phyloP scores from a whole-genome alignment of 129 eudicot genomes.

The Flaveria linearis region DNA sequence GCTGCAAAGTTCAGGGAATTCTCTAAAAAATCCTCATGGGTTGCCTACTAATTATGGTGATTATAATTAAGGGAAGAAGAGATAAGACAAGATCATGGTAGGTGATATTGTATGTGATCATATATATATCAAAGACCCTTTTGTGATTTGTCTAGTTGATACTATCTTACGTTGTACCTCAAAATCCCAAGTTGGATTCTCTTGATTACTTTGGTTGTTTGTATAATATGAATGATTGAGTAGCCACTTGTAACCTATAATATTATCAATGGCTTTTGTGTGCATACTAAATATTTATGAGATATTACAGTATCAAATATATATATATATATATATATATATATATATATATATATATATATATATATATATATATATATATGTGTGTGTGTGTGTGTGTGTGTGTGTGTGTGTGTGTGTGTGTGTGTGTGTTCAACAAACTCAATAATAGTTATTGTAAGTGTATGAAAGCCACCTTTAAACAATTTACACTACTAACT shows the following conservation, averaged over 20 bases:
- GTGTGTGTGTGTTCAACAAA: no score
- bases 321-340: no score
- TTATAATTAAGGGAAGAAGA: slow-evolving; percentile 25
- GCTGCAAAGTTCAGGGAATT: slow-evolving; percentile 22
- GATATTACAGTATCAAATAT: background rate
- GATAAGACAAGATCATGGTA: slow-evolving; percentile 26
- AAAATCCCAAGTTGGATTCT: slow-evolving; percentile 21
- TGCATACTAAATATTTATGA: background rate
- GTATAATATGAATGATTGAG: slow-evolving; percentile 27
- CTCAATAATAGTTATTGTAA: background rate
- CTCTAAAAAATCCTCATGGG: slow-evolving; percentile 26
- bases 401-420: no score
- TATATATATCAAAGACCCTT: slow-evolving; percentile 17
- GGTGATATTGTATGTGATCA: slow-evolving; percentile 23
- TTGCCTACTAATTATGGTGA: slow-evolving; percentile 30
- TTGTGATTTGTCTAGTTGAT: slow-evolving; percentile 21
- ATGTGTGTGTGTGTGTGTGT: no score
- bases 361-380: no score
- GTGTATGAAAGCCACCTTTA: background rate
- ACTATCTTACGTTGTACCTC: slow-evolving; percentile 30
- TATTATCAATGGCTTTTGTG: background rate
- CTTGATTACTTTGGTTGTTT: background rate
- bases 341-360: no score
- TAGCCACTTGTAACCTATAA: slow-evolving; percentile 11
- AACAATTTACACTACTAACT: background rate